Evolutionary conservation across 2,329 filamentous ascomycete species (phyloP), one percentile per base, ranked within the genome.

Genomic region (Septoria linicola): DNA sequence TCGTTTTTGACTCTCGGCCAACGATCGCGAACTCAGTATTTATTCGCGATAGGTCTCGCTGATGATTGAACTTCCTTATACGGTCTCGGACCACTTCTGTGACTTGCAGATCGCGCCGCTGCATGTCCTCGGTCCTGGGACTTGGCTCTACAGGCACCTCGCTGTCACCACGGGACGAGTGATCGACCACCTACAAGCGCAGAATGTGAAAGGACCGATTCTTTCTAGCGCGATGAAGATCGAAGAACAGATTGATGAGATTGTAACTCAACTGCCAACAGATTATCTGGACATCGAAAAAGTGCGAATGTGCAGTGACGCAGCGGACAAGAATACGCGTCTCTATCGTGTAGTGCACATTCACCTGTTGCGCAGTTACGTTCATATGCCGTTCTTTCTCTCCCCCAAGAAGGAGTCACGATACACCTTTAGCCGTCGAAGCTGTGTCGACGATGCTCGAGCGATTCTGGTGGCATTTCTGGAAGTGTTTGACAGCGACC

Each of bases 311-410:
- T 53, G 45, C 37, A 16, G 21, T 13, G 42, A 55, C 37, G 16
- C 19, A 4, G 16, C 25, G 1, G 53, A 58, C n/a, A 52, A 57
- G 41, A 39, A 27, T 16, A 53, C 42, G 3, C 42, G 51, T 19
- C 51, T 57, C 5, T 57, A 57, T 41, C 47, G 51, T 14, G 20
- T 50, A 5, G 27, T 53, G 10, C 53, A 57, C 7, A 76, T 70
- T 59, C 73, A 74, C 41, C 72, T 76, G 53, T 68, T 75, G 30
- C 65, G 71, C 34, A 64, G 73, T 13, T 73, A 74, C 51, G 64
- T 75, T 10, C 72, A 76, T 51, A 64, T 77, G 3, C 73, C 74
- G 1, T 75, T 75, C 47, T 71, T 77, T 63, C 63, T 73, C 19
- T 69, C 69, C 43, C 66, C 67, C 0, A 63, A 67, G 10, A 63